Base-by-base conservation (phyloP, 139 green algal genomes). In the Pseudopediastrum boryanum region DNA sequence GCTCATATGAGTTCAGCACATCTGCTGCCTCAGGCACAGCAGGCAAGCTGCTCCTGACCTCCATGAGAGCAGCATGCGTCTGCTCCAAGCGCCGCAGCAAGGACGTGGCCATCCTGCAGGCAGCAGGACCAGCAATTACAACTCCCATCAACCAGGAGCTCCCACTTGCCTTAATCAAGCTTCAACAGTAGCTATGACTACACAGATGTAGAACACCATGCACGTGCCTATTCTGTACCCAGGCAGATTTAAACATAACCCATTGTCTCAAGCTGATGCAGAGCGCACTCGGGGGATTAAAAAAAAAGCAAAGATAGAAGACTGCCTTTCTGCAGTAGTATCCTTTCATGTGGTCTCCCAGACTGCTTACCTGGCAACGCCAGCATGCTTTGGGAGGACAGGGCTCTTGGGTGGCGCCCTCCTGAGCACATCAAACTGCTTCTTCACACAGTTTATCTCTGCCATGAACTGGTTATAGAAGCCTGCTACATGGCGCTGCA, bases 381-480 rank as follows among this genome's bases (percentile, higher is more conserved):
- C 93, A 13, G 91, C 85, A 68, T 93, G 92, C 42, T 82, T 77
- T 12, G 93, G 93, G 50, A 96, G 79, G 33, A 91, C 70, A 23
- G 91, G 87, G 33, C 76, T 86, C 71, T 90, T 85, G 39, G 89
- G 88, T 39, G 90, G 89, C 31, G 61, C 66, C 21, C 89, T 76
- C 33, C 89, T 70, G 4, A 94, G 77, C 27, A 80, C 64, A 71
- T 96, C 92, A 81, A 96, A 93, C 43, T 92, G 85, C 78, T 93
- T 92, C 82, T 94, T 95, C 25, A 92, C 88, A 33, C 78, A 72
- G 75, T 96, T 94, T 63, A 97, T 89, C 80, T 97, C 93, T 16
- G 70, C 69, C 68, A 93, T 89, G 75, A 95, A 95, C 2, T 66
- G 48, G 16, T 25, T 46, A 71, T 92, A 95, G 51, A 92, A 90